Evolutionary conservation across 495 filamentous ascomycete genomes (phyloP).

Genomic region (Tuber magnatum): DNA sequence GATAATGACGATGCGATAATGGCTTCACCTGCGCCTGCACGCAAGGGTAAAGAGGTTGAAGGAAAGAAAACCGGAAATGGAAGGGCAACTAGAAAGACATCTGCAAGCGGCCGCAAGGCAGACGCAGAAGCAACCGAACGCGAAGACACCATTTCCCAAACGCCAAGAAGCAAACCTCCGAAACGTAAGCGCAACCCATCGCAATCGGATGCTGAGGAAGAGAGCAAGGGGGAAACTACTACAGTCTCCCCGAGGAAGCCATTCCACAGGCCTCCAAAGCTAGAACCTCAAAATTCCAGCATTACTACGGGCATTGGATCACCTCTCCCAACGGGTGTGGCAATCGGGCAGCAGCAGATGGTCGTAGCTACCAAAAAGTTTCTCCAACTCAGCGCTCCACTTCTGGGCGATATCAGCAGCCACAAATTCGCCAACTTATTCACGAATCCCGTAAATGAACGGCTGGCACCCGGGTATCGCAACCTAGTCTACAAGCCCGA

Average conservation of each 20-base stretch:
- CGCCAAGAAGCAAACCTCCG: conserved; percentile 23
- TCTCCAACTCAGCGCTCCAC: conserved; percentile 47
- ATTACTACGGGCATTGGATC: conserved; percentile 35
- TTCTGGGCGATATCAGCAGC: conserved; percentile 74
- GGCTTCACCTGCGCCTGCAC: background rate
- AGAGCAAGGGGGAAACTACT: conserved; percentile 20
- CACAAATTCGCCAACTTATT: conserved; percentile 89
- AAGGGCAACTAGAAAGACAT: background rate
- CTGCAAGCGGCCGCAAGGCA: background rate
- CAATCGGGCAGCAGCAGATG: conserved; percentile 36
- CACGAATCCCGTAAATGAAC: conserved; percentile 70
- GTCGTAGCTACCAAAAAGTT: conserved; percentile 42
- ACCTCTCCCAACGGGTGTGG: conserved; percentile 22
- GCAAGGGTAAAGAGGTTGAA: background rate
- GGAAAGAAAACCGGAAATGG: background rate
- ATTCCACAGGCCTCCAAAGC: conserved; percentile 20
- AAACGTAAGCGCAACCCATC: conserved; percentile 24
- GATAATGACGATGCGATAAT: background rate
- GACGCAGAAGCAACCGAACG: background rate
- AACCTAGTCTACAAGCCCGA: conserved; percentile 80
- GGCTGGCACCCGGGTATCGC: conserved; percentile 78
- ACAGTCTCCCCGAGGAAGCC: conserved; percentile 26
- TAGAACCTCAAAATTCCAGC: conserved; percentile 29
- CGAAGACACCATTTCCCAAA: background rate
- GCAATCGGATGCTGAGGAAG: conserved; percentile 17